These are phyloP conservation scores for Fusarium sp. DNA, from an alignment of 2,329 filamentous ascomycete genomes.

Conservation along the genomic window DNA sequence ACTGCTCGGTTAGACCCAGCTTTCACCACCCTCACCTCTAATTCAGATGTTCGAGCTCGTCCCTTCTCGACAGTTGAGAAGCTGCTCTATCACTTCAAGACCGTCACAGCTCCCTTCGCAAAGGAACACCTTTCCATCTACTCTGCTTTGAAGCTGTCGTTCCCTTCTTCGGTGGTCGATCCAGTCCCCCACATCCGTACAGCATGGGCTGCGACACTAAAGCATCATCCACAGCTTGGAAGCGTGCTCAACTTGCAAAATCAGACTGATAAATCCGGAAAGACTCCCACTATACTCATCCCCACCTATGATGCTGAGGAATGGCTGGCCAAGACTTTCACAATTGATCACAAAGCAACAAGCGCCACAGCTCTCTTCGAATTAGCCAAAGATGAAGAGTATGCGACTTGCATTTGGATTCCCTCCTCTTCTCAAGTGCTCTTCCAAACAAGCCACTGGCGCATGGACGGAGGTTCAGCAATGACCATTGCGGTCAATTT, in stretches of 20 bases:
- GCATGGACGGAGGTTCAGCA: conserved; percentile 6
- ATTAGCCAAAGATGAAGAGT: conserved; percentile 12
- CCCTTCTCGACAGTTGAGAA: conserved; percentile 14
- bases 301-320: conserved; percentile 4
- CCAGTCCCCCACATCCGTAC: conserved; percentile 7
- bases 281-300: conserved; percentile 1
- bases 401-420: conserved; percentile 16
- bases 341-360: conserved; percentile 2
- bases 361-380: not conserved
- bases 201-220: conserved; percentile 5
- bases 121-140: conserved; percentile 16
- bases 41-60: conserved; percentile 1
- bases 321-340: conserved; percentile 12
- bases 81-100: conserved; percentile 9
- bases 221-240: conserved; percentile 14
- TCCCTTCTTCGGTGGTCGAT: not conserved
- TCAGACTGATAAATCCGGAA: not conserved
- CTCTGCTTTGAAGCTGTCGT: conserved; percentile 4
- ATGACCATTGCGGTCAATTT: conserved; percentile 18
- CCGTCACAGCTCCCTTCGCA: not conserved
- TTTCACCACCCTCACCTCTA: not conserved
- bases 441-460: conserved; percentile 16
- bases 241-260: conserved; percentile 7
- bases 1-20: conserved; percentile 4
- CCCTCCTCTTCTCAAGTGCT: conserved; percentile 6